Evolutionary conservation across 2,329 filamentous ascomycete species (phyloP).

Genomic region (Botryotinia globosa): DNA sequence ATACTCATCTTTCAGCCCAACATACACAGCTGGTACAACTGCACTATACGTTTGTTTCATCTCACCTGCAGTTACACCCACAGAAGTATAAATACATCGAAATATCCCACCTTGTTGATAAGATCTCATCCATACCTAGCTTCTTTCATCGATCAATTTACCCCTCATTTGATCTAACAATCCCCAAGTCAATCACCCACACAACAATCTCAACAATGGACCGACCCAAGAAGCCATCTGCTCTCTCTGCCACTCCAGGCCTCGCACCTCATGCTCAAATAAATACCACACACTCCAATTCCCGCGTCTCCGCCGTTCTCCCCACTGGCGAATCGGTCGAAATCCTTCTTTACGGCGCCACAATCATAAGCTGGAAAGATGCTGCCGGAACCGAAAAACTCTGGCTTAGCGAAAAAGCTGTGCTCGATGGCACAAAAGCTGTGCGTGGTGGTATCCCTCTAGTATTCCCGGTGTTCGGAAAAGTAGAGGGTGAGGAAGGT

Average conservation of each 20-base stretch:
- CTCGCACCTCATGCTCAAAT: constrained; percentile 74
- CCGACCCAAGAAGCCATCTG: constrained; percentile 77
- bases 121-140: neutral
- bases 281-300: constrained; percentile 67
- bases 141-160: constrained; percentile 10
- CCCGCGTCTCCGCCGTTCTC: constrained; percentile 72
- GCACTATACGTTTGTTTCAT: neutral
- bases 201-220: constrained; percentile 58
- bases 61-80: neutral
- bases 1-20: neutral
- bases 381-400: constrained; percentile 75
- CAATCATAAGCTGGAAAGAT: constrained; percentile 90
- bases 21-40: neutral
- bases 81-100: neutral
- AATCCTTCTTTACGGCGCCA: constrained; percentile 87
- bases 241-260: constrained; percentile 70
- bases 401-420: constrained; percentile 77
- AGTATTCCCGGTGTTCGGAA: constrained; percentile 94
- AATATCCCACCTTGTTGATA: constrained; percentile 3
- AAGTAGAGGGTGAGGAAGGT: constrained; percentile 70
- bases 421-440: constrained; percentile 81
- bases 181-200: constrained; percentile 11
- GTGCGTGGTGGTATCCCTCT: constrained; percentile 90
- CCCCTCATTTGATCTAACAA: constrained; percentile 11
- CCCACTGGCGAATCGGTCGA: constrained; percentile 84